Conservation (phyloP, 1,284 basidiomycete species). For the Moesziomyces globuligerus region DNA sequence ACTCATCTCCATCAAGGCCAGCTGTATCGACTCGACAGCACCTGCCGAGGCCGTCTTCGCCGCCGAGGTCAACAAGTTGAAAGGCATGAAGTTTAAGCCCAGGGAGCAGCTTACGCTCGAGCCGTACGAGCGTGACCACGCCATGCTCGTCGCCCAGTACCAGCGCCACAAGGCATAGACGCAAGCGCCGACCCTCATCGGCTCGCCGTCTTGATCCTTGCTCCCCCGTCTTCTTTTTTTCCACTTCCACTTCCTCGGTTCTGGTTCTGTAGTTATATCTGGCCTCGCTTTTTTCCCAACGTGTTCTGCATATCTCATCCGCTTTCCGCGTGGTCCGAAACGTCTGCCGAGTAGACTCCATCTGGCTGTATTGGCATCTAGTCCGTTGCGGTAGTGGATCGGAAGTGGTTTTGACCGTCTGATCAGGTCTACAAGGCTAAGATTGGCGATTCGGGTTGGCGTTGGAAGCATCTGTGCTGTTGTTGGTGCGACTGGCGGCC, state of each 20-base stretch:
- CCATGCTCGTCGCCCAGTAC: slow-evolving; percentile 66
- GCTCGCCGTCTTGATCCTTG: slow-evolving; percentile 7
- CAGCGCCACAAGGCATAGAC: slow-evolving; percentile 58
- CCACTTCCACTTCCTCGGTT: slow-evolving; percentile 21
- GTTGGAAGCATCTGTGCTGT: slow-evolving; percentile 3
- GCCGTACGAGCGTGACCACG: slow-evolving; percentile 68
- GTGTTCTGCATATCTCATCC: slow-evolving; percentile 28
- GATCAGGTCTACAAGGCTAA: too few species aligned
- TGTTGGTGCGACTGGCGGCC: slow-evolving; percentile 28
- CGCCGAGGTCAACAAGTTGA: slow-evolving; percentile 85
- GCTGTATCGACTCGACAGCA: slow-evolving; percentile 95
- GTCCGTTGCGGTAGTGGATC: too few species aligned
- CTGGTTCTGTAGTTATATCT: slow-evolving; percentile 53
- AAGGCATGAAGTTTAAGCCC: slow-evolving; percentile 73
- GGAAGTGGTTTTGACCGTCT: too few species aligned
- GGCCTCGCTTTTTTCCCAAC: slow-evolving; percentile 33
- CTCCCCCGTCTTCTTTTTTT: slow-evolving; percentile 7
- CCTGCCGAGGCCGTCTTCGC: slow-evolving; percentile 91
- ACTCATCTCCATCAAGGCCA: slow-evolving; percentile 99
- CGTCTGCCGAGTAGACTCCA: too few species aligned
- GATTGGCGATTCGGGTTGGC: background rate
- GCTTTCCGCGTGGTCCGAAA: background rate
- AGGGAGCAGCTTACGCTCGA: slow-evolving; percentile 85
- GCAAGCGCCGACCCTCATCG: background rate
- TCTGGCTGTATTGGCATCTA: too few species aligned